Evolutionary conservation across 208 protist species (phyloP), one percentile per base, ranked within the genome.

Genomic region (Wallacemonas collosoma): DNA sequence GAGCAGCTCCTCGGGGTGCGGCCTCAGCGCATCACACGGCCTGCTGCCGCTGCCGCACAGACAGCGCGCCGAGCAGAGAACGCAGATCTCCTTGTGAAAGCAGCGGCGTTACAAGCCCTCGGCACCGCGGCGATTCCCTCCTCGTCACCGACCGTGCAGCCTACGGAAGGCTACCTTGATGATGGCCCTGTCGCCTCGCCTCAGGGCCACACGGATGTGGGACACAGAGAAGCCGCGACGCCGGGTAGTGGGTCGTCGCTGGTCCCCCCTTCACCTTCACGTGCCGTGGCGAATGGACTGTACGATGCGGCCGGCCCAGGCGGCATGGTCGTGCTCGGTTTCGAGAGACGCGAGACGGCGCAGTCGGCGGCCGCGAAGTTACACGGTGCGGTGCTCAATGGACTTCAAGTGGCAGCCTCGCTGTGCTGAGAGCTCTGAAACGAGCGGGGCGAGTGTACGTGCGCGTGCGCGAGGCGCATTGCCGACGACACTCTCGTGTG

Each of bases 371-470:
- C 82, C 65, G 64, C 75, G 54, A 60, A 79, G 58, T 58, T 95
- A 17, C 83, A 95, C 51, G 90, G 90, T 3, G 85, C 82, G n/a
- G 79, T 71, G 61, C 40, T 95, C 12, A 95, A 95, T 60, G 90
- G 90, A 0, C 79, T 80, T 35, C 70, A 75, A n/a, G 80, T 95
- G 8, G 76, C 75, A 12, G 89, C 89, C 5, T 79, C 82, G 8
- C 66, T 90, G 75, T 82, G 51, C 35, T 65, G 65, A 48, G 5
- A 14, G 26, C 26, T 26, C 26, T 0, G 26, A 26, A 26, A 26
- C 0, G 26, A 26, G 26, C 26, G 26, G 26, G 26, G 26, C 26
- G 26, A 26, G 26, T 26, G 26, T 26, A 26, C 0, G 26, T 26
- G 26, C 26, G 26, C 26, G 26, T 26, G 26, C 26, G 26, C 26